A percentile compares a stretch with the other conserved stretches of the same genome.
phyloP scores from a whole-genome alignment of 495 filamentous ascomycete genomes.

The Lasiosphaeriaceae sp. region DNA sequence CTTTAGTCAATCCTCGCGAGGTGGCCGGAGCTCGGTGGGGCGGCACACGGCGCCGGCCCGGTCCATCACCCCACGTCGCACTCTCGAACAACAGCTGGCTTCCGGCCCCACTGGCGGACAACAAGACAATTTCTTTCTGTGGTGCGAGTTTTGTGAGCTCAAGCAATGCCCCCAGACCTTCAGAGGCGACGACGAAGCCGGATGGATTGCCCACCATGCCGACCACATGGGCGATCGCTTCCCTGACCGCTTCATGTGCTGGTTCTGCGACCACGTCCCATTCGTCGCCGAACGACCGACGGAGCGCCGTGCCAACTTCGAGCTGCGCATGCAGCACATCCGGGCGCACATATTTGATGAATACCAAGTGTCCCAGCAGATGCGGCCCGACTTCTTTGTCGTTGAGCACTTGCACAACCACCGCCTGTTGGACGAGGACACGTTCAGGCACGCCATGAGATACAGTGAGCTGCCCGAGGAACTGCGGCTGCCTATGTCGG shows the following conservation, averaged over 20 bases:
- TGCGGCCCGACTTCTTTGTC: conserved; percentile 41
- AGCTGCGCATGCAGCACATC: conserved; percentile 43
- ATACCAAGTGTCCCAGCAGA: conserved; percentile 10
- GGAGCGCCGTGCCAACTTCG: conserved; percentile 25
- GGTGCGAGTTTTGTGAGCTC: conserved; percentile 39
- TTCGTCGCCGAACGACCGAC: conserved; percentile 14
- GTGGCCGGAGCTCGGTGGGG: conserved; percentile 3
- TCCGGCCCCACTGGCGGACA: neutral
- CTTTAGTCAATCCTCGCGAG: conserved; percentile 5
- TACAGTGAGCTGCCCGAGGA: conserved; percentile 21
- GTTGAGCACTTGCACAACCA: conserved; percentile 26
- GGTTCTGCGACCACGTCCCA: conserved; percentile 39
- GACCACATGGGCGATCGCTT: conserved; percentile 26
- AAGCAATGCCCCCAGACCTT: conserved; percentile 29
- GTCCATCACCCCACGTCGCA: neutral
- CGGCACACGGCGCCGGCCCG: neutral
- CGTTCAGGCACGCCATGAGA: conserved; percentile 6
- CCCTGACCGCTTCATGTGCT: conserved; percentile 40
- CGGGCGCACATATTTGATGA: conserved; percentile 31
- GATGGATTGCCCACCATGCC: conserved; percentile 44
- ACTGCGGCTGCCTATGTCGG: conserved; percentile 5
- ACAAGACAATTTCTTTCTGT: conserved; percentile 15
- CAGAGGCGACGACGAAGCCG: conserved; percentile 25
- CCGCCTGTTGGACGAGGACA: conserved; percentile 13
- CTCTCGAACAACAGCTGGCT: conserved; percentile 7